phyloP scores from a whole-genome alignment of 352 stramenopile genomes.

The Globisporangium cystogenes region DNA sequence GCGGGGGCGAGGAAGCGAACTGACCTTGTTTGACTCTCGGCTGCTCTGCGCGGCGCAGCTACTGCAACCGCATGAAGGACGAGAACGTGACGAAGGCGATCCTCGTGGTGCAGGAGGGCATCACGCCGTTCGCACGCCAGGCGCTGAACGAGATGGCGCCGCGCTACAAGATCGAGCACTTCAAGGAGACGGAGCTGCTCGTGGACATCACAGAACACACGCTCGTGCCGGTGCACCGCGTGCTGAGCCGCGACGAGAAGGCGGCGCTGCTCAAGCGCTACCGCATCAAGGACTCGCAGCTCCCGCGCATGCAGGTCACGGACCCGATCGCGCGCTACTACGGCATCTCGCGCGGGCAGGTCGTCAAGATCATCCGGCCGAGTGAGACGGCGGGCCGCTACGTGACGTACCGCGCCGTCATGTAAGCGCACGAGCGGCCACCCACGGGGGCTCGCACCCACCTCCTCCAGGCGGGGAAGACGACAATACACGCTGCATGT shows the following conservation, averaged over 20 bases:
- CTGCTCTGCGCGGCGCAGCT: conserved; percentile 18
- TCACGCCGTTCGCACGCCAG: conserved; percentile 97
- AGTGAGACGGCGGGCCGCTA: conserved; percentile 99
- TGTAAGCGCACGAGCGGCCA: too few relatives aligned
- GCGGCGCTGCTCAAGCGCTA: conserved; percentile 97
- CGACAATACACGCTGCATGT: too few relatives aligned
- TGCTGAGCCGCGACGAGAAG: conserved; percentile 97
- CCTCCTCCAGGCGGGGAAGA: too few relatives aligned
- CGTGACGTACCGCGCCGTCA: conserved; percentile 99
- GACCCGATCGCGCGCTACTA: conserved; percentile 99
- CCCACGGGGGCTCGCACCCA: too few relatives aligned
- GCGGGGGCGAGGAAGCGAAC: neutral
- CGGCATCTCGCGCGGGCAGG: conserved; percentile 94
- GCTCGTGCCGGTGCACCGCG: conserved; percentile 97
- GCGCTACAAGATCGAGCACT: conserved; percentile 94
- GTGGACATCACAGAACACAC: conserved; percentile 99
- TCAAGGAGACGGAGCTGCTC: conserved; percentile 98
- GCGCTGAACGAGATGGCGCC: conserved; percentile 94
- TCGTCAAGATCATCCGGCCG: conserved; percentile 99
- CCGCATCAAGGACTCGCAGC: conserved; percentile 98
- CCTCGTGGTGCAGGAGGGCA: conserved; percentile 94
- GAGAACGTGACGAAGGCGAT: conserved; percentile 97
- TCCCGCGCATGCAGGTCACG: conserved; percentile 98
- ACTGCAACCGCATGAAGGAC: conserved; percentile 97
- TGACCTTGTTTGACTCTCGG: too few relatives aligned